Evolutionary conservation across 306 rosid genomes (phyloP), one percentile per base, ranked within the genome.

Genomic region (Datisca glomerata): DNA sequence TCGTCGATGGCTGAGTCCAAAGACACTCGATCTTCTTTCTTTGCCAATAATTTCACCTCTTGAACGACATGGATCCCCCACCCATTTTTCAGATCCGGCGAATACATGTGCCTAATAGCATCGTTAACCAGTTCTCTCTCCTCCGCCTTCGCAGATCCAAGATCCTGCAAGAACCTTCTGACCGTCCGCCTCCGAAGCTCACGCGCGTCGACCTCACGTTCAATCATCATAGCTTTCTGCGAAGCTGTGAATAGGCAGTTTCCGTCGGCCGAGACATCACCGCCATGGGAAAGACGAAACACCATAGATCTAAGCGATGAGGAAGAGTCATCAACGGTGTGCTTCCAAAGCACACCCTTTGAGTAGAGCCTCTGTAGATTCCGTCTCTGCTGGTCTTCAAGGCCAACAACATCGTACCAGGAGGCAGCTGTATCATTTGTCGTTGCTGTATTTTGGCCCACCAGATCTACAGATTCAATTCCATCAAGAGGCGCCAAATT

Each of bases 31-130:
- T 80, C 91, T 21, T 66, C 85, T 53, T 83, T 89, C 78, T 70
- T 80, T 10, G 93, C 95, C 79, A 89, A 61, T 51, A 83, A 63
- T 67, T 83, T 89, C 58, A 89, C 83, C 79, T 89, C 97, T 66
- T 89, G 97, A 43, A 83, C 93, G 12, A 89, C 79, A 37, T 89
- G 95, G 27, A 89, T 69, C 21, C 97, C 97, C 97, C 97, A 89
- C 33, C 97, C 95, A 25, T 55, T 65, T 49, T 25, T 75, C 65
- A 89, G 93, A 89, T 89, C 97, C 16, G 97, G 93, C 32, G 81
- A 67, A 60, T 83, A 89, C 79, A 89, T 76, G 43, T 89, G 89
- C 62, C 79, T 57, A 42, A 83, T 77, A 40, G 74, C 97, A 18
- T 61, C 86, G 24, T 67, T 66, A 24, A 80, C 77, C 49, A 36